Base-by-base conservation (phyloP, 2,329 filamentous ascomycete species). In the Sodiomyces alkalinus region DNA sequence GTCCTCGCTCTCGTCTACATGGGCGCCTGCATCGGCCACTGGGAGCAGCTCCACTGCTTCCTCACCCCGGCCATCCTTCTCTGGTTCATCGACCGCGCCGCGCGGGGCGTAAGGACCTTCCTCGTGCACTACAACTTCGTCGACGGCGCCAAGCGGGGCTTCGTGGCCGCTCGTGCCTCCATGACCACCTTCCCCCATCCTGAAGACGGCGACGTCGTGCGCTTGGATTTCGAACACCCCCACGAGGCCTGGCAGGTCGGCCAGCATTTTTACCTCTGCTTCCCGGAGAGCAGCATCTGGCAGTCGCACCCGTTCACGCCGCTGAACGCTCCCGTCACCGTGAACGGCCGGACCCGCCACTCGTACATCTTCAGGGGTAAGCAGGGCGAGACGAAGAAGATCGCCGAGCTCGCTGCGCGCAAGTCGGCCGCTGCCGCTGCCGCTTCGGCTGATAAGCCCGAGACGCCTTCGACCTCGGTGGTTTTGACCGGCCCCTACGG, bases 1-100 rank as follows among this genome's bases (percentile, higher is more conserved):
- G 56, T 82, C 9, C 56, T 83, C 3, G 80, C 78, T 8, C 70
- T 78, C 54, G 48, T 83, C 4, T 86, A 81, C 47, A 67, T 85
- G 9, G 80, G 75, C 4, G 77, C 76, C 3, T 77, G 76, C 48
- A 82, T 76, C 66, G 78, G 65, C 1, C 80, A 86, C 44, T 86
- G 79, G 80, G 48, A 60, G 28, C 56, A 72, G 28, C 56, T 85
- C 4, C 60, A 65, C 26, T 80, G 73, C 44, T 83, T 77, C 54
- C 61, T 83, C 44, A 60, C 80, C 24, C 70, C 78, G 0, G 67
- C 68, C 1, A 50, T 85, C 5, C 52, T 68, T 2, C 58, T 83
- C 11, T 77, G 77, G 62, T 59, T 67, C 31, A 37, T 79, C 15
- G 79, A 83, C 41, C 65, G 77, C 6, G 60, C 51, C 1, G 56